Conservation (phyloP, 352 stramenopile genomes). For the Blastocystis hominis region DNA sequence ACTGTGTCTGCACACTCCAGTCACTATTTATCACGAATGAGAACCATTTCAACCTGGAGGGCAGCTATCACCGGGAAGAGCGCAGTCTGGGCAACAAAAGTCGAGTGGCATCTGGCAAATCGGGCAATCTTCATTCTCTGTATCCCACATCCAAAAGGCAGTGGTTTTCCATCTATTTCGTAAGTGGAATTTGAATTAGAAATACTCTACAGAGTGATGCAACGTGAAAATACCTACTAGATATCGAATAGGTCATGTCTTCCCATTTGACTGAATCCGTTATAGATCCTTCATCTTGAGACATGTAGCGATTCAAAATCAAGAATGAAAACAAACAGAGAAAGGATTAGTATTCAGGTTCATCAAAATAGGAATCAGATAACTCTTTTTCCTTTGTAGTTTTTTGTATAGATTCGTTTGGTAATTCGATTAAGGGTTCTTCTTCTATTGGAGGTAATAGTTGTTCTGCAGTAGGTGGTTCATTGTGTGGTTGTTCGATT, state of each 20-base stretch:
- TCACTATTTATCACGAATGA: not conserved
- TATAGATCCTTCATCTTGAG: not conserved
- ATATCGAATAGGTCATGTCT: constrained; percentile 14
- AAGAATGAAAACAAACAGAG: not conserved
- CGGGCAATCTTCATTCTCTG: constrained; percentile 37
- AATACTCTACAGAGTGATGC: not conserved
- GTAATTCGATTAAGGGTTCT: no score
- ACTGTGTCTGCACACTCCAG: constrained; percentile 20
- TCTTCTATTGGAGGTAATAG: no score
- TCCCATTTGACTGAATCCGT: not conserved
- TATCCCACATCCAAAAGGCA: constrained; percentile 31
- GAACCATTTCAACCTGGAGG: not conserved
- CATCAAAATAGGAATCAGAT: constrained; percentile 46
- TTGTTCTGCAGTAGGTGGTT: no score
- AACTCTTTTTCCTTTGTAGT: not conserved
- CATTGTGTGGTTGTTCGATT: no score
- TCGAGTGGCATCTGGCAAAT: constrained; percentile 38
- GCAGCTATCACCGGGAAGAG: constrained; percentile 45
- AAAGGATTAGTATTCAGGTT: constrained; percentile 46
- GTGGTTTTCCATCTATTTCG: constrained; percentile 12
- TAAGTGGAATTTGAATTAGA: not conserved
- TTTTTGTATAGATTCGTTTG: no score
- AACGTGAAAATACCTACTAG: not conserved
- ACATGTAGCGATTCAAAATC: not conserved
- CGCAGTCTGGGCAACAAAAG: not conserved